A percentile compares a stretch with the other conserved stretches of the same genome.
phyloP scores from a whole-genome alignment of 768 basidiomycete genomes.

The Psilocybe subaeruginosa region DNA sequence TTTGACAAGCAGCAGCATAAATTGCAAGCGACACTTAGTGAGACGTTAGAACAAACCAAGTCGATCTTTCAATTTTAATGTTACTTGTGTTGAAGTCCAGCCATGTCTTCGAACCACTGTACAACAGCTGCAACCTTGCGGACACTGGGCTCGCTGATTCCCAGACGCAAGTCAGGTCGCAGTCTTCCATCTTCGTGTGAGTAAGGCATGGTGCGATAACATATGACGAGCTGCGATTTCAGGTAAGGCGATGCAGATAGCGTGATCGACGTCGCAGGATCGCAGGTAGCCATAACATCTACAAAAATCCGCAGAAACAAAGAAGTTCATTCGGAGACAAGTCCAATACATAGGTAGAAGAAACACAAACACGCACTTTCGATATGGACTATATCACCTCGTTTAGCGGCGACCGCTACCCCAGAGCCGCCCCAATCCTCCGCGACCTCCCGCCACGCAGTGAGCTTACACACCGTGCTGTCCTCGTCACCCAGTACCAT shows the following conservation, averaged over 20 bases:
- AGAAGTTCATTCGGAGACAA: neutral
- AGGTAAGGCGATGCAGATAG: conserved; percentile 73
- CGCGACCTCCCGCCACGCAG: conserved; percentile 79
- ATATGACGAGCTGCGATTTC: conserved; percentile 65
- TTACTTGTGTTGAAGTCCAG: conserved; percentile 45
- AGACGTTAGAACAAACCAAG: neutral
- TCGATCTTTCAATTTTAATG: neutral
- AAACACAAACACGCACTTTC: conserved; percentile 53
- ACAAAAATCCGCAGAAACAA: neutral
- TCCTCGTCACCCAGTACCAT: conserved; percentile 77
- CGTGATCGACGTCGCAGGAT: conserved; percentile 44
- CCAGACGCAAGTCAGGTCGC: conserved; percentile 75
- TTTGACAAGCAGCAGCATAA: neutral
- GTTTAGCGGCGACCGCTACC: conserved; percentile 48
- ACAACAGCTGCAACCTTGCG: conserved; percentile 68
- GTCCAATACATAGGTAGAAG: neutral
- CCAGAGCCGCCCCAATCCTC: conserved; percentile 66
- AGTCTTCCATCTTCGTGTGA: conserved; percentile 58
- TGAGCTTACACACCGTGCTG: conserved; percentile 68
- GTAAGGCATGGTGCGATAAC: conserved; percentile 79
- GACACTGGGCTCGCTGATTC: conserved; percentile 68
- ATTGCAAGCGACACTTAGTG: too few species aligned
- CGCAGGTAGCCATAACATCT: conserved; percentile 59
- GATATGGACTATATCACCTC: conserved; percentile 74
- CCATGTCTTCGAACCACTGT: conserved; percentile 74